These are phyloP conservation scores for Cordyceps sp. DNA, from an alignment of 2,329 filamentous ascomycete species.

Conservation along the genomic window DNA sequence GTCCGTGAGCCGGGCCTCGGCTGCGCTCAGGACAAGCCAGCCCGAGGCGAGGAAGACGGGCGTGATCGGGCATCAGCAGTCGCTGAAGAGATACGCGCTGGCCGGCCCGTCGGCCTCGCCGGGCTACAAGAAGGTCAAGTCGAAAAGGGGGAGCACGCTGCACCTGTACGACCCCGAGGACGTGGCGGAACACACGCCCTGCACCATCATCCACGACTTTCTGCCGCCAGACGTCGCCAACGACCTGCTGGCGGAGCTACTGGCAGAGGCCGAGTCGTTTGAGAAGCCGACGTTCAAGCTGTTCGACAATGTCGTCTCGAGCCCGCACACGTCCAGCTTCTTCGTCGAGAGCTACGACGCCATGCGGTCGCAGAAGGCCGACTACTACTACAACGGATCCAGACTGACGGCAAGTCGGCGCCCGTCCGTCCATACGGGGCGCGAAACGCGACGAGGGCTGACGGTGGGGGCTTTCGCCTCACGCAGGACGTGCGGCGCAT, in stretches of 20 bases:
- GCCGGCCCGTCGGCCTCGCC: slow-evolving; percentile 5
- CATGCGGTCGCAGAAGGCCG: slow-evolving; percentile 49
- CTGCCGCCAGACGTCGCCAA: slow-evolving; percentile 57
- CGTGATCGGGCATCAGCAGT: slow-evolving; percentile 42
- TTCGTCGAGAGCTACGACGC: slow-evolving; percentile 66
- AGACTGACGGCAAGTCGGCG: slow-evolving; percentile 43
- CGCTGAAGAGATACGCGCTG: slow-evolving; percentile 35
- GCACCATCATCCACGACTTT: slow-evolving; percentile 86
- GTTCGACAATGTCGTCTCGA: slow-evolving; percentile 74
- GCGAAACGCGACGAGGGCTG: too few species aligned
- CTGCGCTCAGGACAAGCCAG: slow-evolving; percentile 26
- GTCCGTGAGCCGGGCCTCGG: slow-evolving; percentile 48
- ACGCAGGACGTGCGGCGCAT: slow-evolving; percentile 55
- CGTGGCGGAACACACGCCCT: slow-evolving; percentile 70
- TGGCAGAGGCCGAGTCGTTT: slow-evolving; percentile 58
- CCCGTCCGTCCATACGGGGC: too few species aligned
- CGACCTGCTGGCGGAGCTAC: slow-evolving; percentile 55
- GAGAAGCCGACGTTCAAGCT: slow-evolving; percentile 61
- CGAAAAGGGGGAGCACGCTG: slow-evolving; percentile 66
- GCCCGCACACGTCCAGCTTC: slow-evolving; percentile 70
- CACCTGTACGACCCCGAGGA: slow-evolving; percentile 72
- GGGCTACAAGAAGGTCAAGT: slow-evolving; percentile 35
- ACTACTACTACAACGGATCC: slow-evolving; percentile 76
- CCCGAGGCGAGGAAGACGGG: slow-evolving; percentile 16
- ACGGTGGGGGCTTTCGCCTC: too few species aligned